A percentile compares a stretch with the other conserved stretches of the same genome.
Conservation (phyloP, 352 stramenopile genomes). For the Globisporangium carolinianum region DNA sequence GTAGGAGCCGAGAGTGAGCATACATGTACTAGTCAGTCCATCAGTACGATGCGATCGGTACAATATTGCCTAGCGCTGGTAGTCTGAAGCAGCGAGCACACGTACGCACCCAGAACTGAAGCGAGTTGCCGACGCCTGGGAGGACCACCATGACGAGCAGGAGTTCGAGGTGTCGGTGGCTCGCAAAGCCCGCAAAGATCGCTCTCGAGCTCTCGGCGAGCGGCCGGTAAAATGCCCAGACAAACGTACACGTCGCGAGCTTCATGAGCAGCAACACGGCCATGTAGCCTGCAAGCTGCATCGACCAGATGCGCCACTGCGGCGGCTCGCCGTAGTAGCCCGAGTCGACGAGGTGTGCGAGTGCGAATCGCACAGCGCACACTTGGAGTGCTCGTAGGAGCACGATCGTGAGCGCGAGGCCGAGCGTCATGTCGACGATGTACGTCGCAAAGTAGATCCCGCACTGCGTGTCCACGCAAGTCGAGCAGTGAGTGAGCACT, state of each 20-base stretch:
- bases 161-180: slow-evolving; percentile 64
- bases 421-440: slow-evolving; percentile 57
- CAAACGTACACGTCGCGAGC: slow-evolving; percentile 26
- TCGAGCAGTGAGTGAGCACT: no score
- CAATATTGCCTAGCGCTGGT: no score
- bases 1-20: neutral
- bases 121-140: slow-evolving; percentile 53
- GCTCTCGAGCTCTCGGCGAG: slow-evolving; percentile 35
- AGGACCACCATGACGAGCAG: slow-evolving; percentile 76
- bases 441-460: slow-evolving; percentile 73
- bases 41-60: neutral
- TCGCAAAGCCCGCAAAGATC: slow-evolving; percentile 44
- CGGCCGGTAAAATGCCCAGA: slow-evolving; percentile 34
- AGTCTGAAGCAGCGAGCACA: no score
- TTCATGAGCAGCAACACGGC: slow-evolving; percentile 49
- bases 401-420: slow-evolving; percentile 35
- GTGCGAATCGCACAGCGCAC: slow-evolving; percentile 23
- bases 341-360: slow-evolving; percentile 36
- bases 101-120: slow-evolving; percentile 61
- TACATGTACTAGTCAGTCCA: no score
- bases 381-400: slow-evolving; percentile 37
- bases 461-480: slow-evolving; percentile 23
- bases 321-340: slow-evolving; percentile 69
- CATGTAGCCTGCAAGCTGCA: slow-evolving; percentile 45
- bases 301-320: slow-evolving; percentile 43